phyloP scores from a whole-genome alignment of 805 yeast species.

The Ogataea zsoltii region DNA sequence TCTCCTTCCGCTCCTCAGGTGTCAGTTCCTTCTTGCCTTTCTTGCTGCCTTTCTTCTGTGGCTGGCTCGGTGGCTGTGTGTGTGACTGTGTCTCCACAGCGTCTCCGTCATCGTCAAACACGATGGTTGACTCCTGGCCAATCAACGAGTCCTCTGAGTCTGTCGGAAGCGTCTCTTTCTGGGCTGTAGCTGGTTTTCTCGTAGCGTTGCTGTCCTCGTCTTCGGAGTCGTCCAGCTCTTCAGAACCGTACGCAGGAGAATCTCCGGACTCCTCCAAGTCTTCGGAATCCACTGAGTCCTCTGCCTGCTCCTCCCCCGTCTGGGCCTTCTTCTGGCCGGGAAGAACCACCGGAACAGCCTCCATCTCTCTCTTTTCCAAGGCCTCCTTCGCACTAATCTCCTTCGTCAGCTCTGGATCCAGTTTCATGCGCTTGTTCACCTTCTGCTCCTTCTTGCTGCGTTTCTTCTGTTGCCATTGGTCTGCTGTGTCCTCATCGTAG shows the following conservation, averaged over 20 bases:
- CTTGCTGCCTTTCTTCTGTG: constrained; percentile 6
- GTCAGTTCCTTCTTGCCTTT: constrained; percentile 32
- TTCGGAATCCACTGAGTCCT: constrained; percentile 20
- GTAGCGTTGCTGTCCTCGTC: constrained; percentile 38
- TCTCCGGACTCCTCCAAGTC: constrained; percentile 56
- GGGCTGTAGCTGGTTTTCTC: background rate
- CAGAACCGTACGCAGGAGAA: constrained; percentile 19
- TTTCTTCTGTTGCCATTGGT: constrained; percentile 89
- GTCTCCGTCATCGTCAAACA: constrained; percentile 15
- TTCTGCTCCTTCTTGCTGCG: constrained; percentile 64
- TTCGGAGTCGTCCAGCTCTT: constrained; percentile 47
- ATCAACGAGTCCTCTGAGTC: constrained; percentile 12
- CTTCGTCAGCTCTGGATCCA: constrained; percentile 63
- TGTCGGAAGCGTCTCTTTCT: background rate
- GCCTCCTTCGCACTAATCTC: constrained; percentile 60
- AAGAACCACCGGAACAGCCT: constrained; percentile 51
- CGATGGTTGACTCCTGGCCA: constrained; percentile 12
- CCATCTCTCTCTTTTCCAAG: constrained; percentile 51
- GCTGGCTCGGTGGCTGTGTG: background rate
- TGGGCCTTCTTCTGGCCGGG: constrained; percentile 28
- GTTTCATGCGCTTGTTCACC: constrained; percentile 63
- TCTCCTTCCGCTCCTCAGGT: constrained; percentile 51
- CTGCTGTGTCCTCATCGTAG: constrained; percentile 84
- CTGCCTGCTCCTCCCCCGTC: constrained; percentile 24
- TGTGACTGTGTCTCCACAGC: constrained; percentile 1